Base-by-base conservation (phyloP, 495 filamentous ascomycete genomes). In the Bathelium albidoporum region DNA sequence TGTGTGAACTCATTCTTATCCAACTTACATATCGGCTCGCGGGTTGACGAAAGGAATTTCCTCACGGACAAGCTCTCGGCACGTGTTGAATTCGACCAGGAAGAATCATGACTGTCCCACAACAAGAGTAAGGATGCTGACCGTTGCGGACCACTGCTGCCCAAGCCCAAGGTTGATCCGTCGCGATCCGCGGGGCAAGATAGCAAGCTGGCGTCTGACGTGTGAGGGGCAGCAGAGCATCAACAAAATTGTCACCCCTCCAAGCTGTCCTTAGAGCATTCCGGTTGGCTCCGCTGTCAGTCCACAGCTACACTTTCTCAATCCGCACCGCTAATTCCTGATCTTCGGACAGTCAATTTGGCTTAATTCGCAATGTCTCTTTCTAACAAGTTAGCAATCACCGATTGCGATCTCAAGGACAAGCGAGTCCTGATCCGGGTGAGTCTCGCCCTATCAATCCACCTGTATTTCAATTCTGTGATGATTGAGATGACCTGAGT, bases 351-450 rank as follows among this genome's bases (percentile, higher is more conserved):
- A 20, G 44, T 49, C 12, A 20, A 29, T 55, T 55, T 49, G 20
- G 12, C 24, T 29, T 9, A 60, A 44, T 36, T 49, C 71, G 87
- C 73, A 66, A 99, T 99, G 94, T 97, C 95, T 85, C 89, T 99
- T 75, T 88, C 90, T 65, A 97, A 87, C 84, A 99, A 97, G 83
- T 89, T 99, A 73, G 87, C 90, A 61, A 96, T 97, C 79, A 89
- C 87, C 61, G 93, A 97, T 67, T 86, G 92, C 71, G 93, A 99
- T 79, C 85, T 97, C 75, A 95, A 95, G 84, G 92, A 82, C 82
- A 99, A 97, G 85, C 85, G 93, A 73, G 91, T 97, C 75, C 83
- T 99, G 72, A 95, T 99, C 74, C 87, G 94, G 69, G 94, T 96
- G 85, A 70, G 89, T 82, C 59, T 18, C 55, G 49, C 52, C 55